Evolutionary conservation across 1,139 yeast genomes (phyloP).

Genomic region (Saccharomycopsis hybrid): DNA sequence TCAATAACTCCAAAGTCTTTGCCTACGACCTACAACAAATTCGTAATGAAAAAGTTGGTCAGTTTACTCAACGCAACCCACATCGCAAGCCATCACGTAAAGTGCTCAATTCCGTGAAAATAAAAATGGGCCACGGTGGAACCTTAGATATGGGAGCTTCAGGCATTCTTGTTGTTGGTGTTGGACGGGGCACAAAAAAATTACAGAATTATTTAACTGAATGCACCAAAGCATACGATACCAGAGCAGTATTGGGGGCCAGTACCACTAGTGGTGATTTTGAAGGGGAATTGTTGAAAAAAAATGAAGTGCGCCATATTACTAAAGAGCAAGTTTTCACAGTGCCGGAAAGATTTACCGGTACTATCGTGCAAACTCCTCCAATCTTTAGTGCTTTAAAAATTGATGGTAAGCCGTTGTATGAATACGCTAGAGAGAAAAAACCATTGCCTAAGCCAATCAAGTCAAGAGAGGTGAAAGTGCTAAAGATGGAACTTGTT

Average conservation of each 20-base stretch:
- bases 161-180: conserved; percentile 87
- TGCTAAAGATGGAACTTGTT: conserved; percentile 48
- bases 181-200: conserved; percentile 83
- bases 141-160: conserved; percentile 93
- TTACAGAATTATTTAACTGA: conserved; percentile 66
- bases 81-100: conserved; percentile 36
- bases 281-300: conserved; percentile 73
- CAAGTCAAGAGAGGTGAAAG: conserved; percentile 64
- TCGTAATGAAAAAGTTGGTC: conserved; percentile 40
- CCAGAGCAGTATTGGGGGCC: conserved; percentile 81
- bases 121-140: conserved; percentile 98
- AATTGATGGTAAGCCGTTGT: conserved; percentile 89
- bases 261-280: conserved; percentile 93
- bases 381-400: conserved; percentile 93
- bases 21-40: conserved; percentile 46
- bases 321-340: conserved; percentile 45
- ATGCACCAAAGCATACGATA: conserved; percentile 70
- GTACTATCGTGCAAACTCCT: conserved; percentile 82
- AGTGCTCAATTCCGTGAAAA: conserved; percentile 43
- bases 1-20: conserved; percentile 57
- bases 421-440: conserved; percentile 91
- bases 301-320: conserved; percentile 52
- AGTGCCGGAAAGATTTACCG: conserved; percentile 59
- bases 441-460: conserved; percentile 78
- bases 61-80: conserved; percentile 30